Base-by-base conservation (phyloP, 1,284 basidiomycete species). In the Ustilago bromivora region DNA sequence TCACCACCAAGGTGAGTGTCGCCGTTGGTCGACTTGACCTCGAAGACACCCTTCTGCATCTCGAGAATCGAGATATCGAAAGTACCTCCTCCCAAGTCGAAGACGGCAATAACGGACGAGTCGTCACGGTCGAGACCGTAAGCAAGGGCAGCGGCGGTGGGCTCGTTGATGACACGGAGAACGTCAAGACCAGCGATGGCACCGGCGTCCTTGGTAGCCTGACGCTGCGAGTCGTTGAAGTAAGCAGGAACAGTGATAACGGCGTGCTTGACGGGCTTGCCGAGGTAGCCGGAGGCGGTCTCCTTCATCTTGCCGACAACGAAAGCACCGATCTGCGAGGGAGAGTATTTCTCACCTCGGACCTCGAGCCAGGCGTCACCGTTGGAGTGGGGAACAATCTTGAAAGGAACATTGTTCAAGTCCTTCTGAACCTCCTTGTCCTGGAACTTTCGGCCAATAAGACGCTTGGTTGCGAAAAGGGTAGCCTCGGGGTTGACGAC, bases 21-120 rank as follows among this genome's bases (percentile, higher is more conserved):
- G 88, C 96, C 96, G 87, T 98, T 98, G 78, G 96, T 99, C 1
- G 96, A 98, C 90, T 98, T 98, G 87, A 99, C 96, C 88, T 98
- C 96, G 87, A 98, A 99, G 31, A 99, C 95, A 82, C 96, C 96
- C 88, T 97, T 96, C 88, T 97, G 94, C 94, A 98, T 98, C 89
- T 98, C 95, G 52, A 98, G 90, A 80, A 99, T 95, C 40, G 96
- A 98, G 83, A 98, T 94, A 94, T 98, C 95, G 88, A 96, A 96
- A 19, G 94, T 96, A 82, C 94, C 94, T 86, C 94, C 94, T 84
- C 94, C 94, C 56, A 96, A 89, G 89, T 99, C 96, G 87, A 98
- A 99, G 75, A 99, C 96, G 61, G 95, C 95, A 83, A 99, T 96
- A 83, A 80, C 72, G 28, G 76, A 76, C 53, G 76, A 70, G 57